Evolutionary conservation across 305 asterid genomes (phyloP).

Genomic region (Solanum hybrid): DNA sequence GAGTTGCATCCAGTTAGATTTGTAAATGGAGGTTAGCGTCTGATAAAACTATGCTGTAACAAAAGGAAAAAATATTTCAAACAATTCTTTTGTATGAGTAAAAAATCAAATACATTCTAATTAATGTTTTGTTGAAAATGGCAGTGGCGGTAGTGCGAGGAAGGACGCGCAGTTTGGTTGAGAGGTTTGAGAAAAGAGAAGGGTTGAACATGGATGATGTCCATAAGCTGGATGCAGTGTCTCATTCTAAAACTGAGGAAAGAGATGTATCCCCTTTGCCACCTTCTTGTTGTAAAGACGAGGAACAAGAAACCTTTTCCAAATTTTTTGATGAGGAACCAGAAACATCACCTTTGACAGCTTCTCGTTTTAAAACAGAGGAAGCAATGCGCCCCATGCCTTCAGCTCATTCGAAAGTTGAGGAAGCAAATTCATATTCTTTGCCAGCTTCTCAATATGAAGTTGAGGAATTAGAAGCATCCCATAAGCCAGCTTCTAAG

Average conservation of each 20-base stretch:
- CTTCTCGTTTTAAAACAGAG: constrained; percentile 24
- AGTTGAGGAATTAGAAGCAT: constrained; percentile 3
- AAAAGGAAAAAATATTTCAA: not conserved
- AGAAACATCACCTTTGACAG: constrained; percentile 11
- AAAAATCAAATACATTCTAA: constrained; percentile 8
- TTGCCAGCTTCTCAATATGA: not conserved
- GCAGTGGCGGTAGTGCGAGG: constrained; percentile 79
- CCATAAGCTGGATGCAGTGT: constrained; percentile 24
- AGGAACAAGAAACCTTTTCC: constrained; percentile 7
- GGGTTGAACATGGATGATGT: constrained; percentile 30
- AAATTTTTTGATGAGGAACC: not conserved
- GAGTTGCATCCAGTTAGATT: constrained; percentile 44
- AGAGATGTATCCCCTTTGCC: constrained; percentile 6
- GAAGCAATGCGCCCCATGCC: constrained; percentile 12
- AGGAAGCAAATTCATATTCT: not conserved
- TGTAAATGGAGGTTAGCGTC: constrained; percentile 80
- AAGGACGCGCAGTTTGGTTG: constrained; percentile 93
- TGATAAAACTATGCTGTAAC: constrained; percentile 6
- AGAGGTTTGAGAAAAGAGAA: constrained; percentile 84
- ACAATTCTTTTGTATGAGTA: not conserved
- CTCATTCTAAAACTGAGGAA: constrained; percentile 22
- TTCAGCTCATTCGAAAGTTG: not conserved
- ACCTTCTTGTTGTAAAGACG: not conserved
- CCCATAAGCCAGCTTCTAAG: not conserved
- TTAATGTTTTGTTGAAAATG: constrained; percentile 18